phyloP scores from a whole-genome alignment of 2,329 filamentous ascomycete species.

The Aspergillus sp. region DNA sequence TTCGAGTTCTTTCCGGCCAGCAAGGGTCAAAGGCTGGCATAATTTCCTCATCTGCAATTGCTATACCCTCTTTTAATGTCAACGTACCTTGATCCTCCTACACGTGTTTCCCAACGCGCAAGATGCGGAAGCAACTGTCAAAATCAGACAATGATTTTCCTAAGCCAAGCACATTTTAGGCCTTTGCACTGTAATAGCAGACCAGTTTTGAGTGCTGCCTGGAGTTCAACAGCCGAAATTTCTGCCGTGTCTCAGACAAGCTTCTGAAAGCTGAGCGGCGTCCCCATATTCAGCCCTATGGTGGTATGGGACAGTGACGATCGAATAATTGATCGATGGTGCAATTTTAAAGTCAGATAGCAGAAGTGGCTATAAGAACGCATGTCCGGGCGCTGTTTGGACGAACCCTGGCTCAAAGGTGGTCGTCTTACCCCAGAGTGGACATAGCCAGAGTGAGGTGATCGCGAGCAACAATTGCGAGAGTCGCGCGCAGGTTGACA shows the following conservation, averaged over 20 bases:
- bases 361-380: conserved; percentile 16
- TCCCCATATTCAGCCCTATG: conserved; percentile 11
- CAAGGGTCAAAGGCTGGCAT: neutral
- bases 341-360: conserved; percentile 19
- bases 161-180: neutral
- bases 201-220: conserved; percentile 9
- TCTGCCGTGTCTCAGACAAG: conserved; percentile 28
- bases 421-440: conserved; percentile 14
- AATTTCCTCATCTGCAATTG: neutral
- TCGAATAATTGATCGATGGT: conserved; percentile 6
- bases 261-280: conserved; percentile 1
- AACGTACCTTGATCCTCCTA: neutral
- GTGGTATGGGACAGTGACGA: neutral
- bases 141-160: neutral
- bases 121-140: neutral
- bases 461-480: conserved; percentile 33
- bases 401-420: conserved; percentile 10
- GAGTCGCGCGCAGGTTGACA: conserved; percentile 16
- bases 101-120: neutral
- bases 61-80: conserved; percentile 6
- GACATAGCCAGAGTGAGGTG: conserved; percentile 31
- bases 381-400: conserved; percentile 15
- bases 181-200: neutral
- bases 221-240: conserved; percentile 29
- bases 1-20: conserved; percentile 2